phyloP scores from a whole-genome alignment of 176 grass and related monocot species.

The Musa itinerans region DNA sequence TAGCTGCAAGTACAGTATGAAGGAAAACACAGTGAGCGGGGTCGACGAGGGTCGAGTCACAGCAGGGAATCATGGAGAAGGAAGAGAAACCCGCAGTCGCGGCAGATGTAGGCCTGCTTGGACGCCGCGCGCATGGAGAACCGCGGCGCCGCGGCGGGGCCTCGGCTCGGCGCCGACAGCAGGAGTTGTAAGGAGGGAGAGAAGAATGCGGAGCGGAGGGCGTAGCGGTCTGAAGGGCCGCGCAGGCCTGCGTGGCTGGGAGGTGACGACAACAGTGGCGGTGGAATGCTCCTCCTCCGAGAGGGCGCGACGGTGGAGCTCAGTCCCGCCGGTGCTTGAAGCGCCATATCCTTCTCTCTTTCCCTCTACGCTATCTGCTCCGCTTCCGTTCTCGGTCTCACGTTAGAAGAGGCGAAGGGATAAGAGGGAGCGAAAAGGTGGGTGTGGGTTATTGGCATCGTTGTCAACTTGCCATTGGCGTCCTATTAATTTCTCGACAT shows the following conservation, averaged over 20 bases:
- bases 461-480: too few relatives aligned
- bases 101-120: constrained; percentile 88
- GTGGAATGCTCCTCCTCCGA: constrained; percentile 16
- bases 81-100: constrained; percentile 66
- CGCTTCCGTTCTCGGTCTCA: not conserved
- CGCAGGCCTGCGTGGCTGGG: not conserved
- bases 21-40: not conserved
- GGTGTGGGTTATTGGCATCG: too few relatives aligned
- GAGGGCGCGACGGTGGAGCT: constrained; percentile 6
- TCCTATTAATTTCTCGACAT: not conserved
- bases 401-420: not conserved
- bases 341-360: constrained; percentile 30
- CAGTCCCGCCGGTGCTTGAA: constrained; percentile 26
- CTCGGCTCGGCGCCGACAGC: constrained; percentile 13
- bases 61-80: not conserved
- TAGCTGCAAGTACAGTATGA: constrained; percentile 36
- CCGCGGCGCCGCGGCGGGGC: constrained; percentile 21
- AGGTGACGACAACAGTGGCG: too few relatives aligned
- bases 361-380: not conserved
- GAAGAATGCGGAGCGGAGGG: constrained; percentile 38
- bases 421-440: not conserved
- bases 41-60: too few relatives aligned
- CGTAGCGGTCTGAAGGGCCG: constrained; percentile 15
- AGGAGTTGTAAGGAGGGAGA: constrained; percentile 30
- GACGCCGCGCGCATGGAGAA: constrained; percentile 60